Percentiles rank a stretch among this genome's conserved stretches.
Evolutionary conservation across 768 basidiomycete species (phyloP).

Genomic region (Mycena alexandri): DNA sequence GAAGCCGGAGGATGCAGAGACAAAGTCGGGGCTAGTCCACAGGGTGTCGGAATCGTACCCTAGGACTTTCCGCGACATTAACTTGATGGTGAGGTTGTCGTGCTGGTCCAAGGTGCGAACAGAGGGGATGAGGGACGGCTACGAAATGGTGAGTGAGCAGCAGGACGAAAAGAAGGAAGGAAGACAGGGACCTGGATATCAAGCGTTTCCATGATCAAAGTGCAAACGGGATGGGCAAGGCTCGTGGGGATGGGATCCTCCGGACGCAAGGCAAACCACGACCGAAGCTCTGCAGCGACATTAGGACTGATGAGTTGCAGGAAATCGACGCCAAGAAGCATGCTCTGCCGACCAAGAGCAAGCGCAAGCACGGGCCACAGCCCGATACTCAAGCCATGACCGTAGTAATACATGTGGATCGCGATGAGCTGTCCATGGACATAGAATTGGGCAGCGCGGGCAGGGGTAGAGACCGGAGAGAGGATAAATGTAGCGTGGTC

Average conservation of each 20-base stretch:
- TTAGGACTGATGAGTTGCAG: background rate
- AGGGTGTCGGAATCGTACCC: background rate
- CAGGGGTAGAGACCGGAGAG: background rate
- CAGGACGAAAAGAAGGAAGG: background rate
- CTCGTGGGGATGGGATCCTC: background rate
- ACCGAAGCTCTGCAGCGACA: background rate
- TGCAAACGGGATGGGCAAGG: background rate
- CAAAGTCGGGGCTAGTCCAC: background rate
- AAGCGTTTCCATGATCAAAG: background rate
- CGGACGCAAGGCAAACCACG: background rate
- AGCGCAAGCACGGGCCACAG: background rate
- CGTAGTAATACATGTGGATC: constrained; percentile 1
- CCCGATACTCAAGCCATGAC: background rate
- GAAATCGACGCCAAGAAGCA: background rate
- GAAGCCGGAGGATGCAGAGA: background rate
- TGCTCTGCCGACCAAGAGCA: background rate
- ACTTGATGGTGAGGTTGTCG: background rate
- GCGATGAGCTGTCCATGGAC: background rate
- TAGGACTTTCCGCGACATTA: background rate
- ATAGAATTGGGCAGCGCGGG: background rate
- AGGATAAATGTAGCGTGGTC: background rate
- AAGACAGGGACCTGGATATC: constrained; percentile 9
- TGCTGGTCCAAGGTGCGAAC: background rate
- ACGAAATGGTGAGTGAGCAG: background rate
- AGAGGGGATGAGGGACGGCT: background rate